Evolutionary conservation across 1,139 yeast genomes (phyloP), one percentile per base, ranked within the genome.

Genomic region (Nakaseomyces sp.): DNA sequence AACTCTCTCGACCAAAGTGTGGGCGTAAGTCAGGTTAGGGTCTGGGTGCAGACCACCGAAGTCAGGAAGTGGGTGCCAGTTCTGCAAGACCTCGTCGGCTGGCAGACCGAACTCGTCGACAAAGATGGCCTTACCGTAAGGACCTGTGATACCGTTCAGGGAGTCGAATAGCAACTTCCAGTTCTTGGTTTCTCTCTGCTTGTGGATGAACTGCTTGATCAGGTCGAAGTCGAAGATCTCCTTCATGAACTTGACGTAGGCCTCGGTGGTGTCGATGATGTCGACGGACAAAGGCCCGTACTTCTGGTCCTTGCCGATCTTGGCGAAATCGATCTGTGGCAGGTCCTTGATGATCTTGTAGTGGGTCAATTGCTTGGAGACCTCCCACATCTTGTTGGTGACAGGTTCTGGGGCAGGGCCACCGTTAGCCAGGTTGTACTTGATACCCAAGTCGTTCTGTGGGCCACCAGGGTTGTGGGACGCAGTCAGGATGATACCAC

Each of bases 401-500:
- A 91, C 93, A 16, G 83, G 70, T 65, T 91, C 98, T 4, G 98
- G 98, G n/a, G 98, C 98, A 33, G 98, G 98, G 2, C 96, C 98
- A 52, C 98, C 98, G 60, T 91, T 89, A 50, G 86, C 78, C 66
- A 93, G 72, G 66, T 91, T 91, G 72, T 91, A 91, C 71, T 91
- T 91, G 71, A 91, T 91, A 47, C 98, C 98, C 65, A 89, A 76
- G 63, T 91, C 98, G 51, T 86, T 79, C 30, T 74, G 68, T 48
- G 96, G 96, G 5, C 97, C 97, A 63, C 98, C 98, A n/a, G 98
- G 98, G 67, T 91, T 91, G 67, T 91, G 98, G 29, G 95, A 84
- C 3, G 98, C 98, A 17, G 98, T 91, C 60, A 91, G 73, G 52
- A 93, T 87, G 65, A 91, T 88, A 49, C 97, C 98, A 50, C 98